Evolutionary conservation across 2,329 filamentous ascomycete genomes (phyloP).

Genomic region (Arthroderma sp.): DNA sequence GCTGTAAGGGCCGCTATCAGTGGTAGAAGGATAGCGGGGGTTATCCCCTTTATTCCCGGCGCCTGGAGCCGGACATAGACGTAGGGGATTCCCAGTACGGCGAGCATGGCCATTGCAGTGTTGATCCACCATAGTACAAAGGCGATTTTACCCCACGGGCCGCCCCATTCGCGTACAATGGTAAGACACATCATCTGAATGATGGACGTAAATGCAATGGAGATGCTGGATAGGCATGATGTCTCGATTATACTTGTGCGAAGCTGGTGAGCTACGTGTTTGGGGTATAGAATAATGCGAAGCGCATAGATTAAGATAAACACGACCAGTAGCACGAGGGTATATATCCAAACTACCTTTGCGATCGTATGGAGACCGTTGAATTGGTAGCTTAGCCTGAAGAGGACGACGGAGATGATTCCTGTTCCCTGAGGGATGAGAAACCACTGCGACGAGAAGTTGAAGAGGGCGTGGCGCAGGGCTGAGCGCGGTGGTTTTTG

Average conservation of each 20-base stretch:
- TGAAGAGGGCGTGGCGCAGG: slow-evolving; percentile 15
- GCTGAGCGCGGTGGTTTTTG: neutral
- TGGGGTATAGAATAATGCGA: slow-evolving; percentile 21
- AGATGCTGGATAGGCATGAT: slow-evolving; percentile 26
- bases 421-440: slow-evolving; percentile 27
- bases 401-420: slow-evolving; percentile 24
- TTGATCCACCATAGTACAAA: slow-evolving; percentile 32
- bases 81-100: slow-evolving; percentile 18
- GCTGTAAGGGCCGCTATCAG: slow-evolving; percentile 28
- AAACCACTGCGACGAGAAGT: slow-evolving; percentile 27
- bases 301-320: slow-evolving; percentile 20
- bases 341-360: slow-evolving; percentile 27
- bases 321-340: slow-evolving; percentile 20
- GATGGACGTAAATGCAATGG: slow-evolving; percentile 24
- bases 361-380: slow-evolving; percentile 23
- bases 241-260: slow-evolving; percentile 22
- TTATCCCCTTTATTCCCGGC: slow-evolving; percentile 20
- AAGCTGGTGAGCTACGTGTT: slow-evolving; percentile 19
- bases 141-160: slow-evolving; percentile 17
- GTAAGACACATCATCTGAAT: slow-evolving; percentile 47
- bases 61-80: slow-evolving; percentile 25
- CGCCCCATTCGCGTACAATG: slow-evolving; percentile 18
- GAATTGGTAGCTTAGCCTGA: slow-evolving; percentile 30
- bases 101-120: slow-evolving; percentile 19
- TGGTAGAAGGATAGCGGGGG: slow-evolving; percentile 26